phyloP scores from a whole-genome alignment of 441 rosid genomes.

The Pelargonium exstipulatum region DNA sequence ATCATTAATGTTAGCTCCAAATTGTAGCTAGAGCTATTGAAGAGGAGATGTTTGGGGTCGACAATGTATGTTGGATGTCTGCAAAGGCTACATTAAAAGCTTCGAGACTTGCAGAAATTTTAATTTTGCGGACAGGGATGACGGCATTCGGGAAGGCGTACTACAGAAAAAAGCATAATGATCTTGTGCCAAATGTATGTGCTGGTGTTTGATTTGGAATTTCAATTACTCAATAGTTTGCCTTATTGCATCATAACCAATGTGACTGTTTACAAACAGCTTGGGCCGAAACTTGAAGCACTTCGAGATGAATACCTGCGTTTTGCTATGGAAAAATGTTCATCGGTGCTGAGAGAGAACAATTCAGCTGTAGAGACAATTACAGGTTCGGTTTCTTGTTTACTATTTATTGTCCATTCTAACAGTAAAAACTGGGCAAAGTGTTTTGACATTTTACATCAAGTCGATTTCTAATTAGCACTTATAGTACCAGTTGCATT shows the following conservation, averaged over 20 bases:
- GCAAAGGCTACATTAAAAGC: constrained; percentile 88
- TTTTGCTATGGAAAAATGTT: constrained; percentile 73
- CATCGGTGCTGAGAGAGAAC: constrained; percentile 68
- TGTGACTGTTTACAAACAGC: constrained; percentile 40
- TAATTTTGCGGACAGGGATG: constrained; percentile 96
- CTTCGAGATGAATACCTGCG: constrained; percentile 88
- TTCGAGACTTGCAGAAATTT: constrained; percentile 73
- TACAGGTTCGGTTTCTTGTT: constrained; percentile 26
- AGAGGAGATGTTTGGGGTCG: constrained; percentile 87
- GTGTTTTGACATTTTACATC: not conserved
- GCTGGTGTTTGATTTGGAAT: constrained; percentile 5
- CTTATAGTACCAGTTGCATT: not conserved
- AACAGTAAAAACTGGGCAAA: not conserved
- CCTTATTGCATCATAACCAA: not conserved
- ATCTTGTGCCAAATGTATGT: constrained; percentile 82
- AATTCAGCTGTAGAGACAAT: constrained; percentile 87
- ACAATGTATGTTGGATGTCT: constrained; percentile 87
- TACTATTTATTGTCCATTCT: constrained; percentile 1
- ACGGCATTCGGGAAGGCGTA: constrained; percentile 90
- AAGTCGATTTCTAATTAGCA: not conserved
- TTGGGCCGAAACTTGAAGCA: constrained; percentile 88
- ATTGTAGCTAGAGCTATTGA: constrained; percentile 84
- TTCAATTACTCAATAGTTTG: not conserved
- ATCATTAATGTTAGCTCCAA: constrained; percentile 24
- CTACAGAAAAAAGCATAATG: constrained; percentile 64